A percentile compares a stretch with the other conserved stretches of the same genome.
These are phyloP conservation scores for Eucalyptus guilfoylei DNA, from an alignment of 345 rosid genomes.

Conservation along the genomic window DNA sequence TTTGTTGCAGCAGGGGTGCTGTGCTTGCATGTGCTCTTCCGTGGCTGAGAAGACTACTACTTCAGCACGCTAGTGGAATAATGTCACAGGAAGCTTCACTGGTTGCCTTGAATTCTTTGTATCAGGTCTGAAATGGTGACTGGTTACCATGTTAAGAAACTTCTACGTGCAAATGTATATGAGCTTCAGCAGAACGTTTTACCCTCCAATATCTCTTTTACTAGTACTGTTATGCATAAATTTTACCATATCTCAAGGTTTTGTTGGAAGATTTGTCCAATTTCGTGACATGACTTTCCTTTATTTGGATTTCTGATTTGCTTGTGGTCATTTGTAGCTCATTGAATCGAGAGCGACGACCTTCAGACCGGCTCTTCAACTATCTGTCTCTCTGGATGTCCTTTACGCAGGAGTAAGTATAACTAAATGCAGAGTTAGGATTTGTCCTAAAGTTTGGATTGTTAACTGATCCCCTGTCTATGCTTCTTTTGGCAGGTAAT, in stretches of 20 bases:
- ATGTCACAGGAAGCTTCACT: slow-evolving; percentile 83
- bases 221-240: background rate
- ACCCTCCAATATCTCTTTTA: background rate
- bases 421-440: background rate
- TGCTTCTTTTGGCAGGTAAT: slow-evolving; percentile 18
- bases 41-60: slow-evolving; percentile 74
- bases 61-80: slow-evolving; percentile 76
- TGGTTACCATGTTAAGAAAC: background rate
- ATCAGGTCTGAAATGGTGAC: slow-evolving; percentile 44
- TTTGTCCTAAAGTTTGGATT: background rate
- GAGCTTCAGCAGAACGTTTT: background rate
- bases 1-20: slow-evolving; percentile 58
- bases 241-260: background rate
- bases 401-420: slow-evolving; percentile 34
- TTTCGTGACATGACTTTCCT: background rate
- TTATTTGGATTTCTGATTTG: background rate
- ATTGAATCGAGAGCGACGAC: slow-evolving; percentile 77
- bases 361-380: slow-evolving; percentile 49
- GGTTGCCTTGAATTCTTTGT: slow-evolving; percentile 56
- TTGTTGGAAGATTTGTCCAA: background rate
- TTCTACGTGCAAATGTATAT: background rate
- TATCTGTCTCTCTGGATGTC: slow-evolving; percentile 62
- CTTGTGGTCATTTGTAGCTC: slow-evolving; percentile 28
- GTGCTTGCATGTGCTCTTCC: slow-evolving; percentile 80
- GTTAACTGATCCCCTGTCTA: background rate